Percentiles rank a stretch among this genome's conserved stretches.
Evolutionary conservation across 768 basidiomycete genomes (phyloP).

Genomic region (Kwoniella sp.): DNA sequence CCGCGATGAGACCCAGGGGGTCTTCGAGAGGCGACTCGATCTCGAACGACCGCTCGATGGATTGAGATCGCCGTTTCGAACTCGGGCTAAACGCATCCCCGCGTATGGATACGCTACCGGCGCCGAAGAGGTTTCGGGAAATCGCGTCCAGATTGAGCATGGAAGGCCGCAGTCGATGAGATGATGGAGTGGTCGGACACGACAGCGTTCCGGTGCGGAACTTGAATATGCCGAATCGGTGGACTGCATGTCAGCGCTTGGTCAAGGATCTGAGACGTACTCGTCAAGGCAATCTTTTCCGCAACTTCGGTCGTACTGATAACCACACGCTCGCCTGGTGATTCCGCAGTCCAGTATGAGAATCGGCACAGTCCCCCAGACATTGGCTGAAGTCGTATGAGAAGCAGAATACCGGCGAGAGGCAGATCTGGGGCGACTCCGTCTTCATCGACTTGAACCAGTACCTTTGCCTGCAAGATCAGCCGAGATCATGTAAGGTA

Average conservation of each 20-base stretch:
- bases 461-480: constrained; percentile 68
- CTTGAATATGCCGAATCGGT: constrained; percentile 78
- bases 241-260: constrained; percentile 29
- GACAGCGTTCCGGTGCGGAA: constrained; percentile 74
- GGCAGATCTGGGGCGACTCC: constrained; percentile 73
- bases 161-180: constrained; percentile 67
- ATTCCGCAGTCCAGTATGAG: constrained; percentile 53
- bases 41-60: constrained; percentile 8
- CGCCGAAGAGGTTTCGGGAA: constrained; percentile 80
- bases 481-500: background rate
- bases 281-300: constrained; percentile 71
- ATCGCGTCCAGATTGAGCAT: constrained; percentile 86
- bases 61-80: constrained; percentile 59
- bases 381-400: constrained; percentile 76
- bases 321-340: constrained; percentile 56
- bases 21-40: background rate
- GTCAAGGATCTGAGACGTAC: constrained; percentile 54
- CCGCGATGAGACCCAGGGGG: background rate
- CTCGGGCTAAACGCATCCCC: constrained; percentile 76
- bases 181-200: constrained; percentile 78
- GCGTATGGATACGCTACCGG: constrained; percentile 52
- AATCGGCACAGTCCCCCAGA: constrained; percentile 71
- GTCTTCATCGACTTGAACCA: constrained; percentile 75
- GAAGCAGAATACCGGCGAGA: constrained; percentile 71
- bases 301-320: constrained; percentile 68